These are phyloP conservation scores for Papiliotrema fonsecae DNA, from an alignment of 1,284 basidiomycete genomes.

Conservation along the genomic window DNA sequence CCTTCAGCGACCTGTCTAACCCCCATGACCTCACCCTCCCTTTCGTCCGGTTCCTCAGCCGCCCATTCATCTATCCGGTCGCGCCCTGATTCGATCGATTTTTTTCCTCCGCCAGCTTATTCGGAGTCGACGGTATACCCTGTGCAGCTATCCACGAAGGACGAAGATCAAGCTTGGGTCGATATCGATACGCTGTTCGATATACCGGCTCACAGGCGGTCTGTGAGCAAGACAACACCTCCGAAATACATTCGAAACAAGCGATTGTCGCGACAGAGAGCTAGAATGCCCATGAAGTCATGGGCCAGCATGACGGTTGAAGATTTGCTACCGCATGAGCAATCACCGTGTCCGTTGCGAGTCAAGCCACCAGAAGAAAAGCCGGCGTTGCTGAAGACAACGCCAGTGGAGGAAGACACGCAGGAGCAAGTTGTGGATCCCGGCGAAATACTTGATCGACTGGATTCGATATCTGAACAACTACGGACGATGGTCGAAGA, in stretches of 20 bases:
- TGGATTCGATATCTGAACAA: background rate
- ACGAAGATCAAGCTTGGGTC: background rate
- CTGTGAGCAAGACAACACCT: background rate
- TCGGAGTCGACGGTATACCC: background rate
- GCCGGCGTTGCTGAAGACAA: too few relatives aligned
- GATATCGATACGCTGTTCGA: background rate
- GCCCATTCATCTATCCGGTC: background rate
- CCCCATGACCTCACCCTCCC: background rate
- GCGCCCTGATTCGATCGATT: slow-evolving; percentile 2
- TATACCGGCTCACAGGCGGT: too few relatives aligned
- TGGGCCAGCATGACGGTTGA: background rate
- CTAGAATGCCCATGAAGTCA: background rate
- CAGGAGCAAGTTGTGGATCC: background rate
- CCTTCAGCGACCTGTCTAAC: background rate
- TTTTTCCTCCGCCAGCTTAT: background rate
- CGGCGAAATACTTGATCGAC: background rate
- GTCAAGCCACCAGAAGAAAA: background rate
- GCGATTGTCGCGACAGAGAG: background rate
- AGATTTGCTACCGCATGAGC: background rate
- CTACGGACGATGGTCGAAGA: slow-evolving; percentile 2
- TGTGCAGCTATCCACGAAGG: background rate
- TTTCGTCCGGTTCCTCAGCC: background rate
- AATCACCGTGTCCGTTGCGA: background rate
- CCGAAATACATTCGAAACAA: background rate
- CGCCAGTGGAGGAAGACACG: background rate